Evolutionary conservation across 2,329 filamentous ascomycete genomes (phyloP).

Genomic region (Cladosporium velox): DNA sequence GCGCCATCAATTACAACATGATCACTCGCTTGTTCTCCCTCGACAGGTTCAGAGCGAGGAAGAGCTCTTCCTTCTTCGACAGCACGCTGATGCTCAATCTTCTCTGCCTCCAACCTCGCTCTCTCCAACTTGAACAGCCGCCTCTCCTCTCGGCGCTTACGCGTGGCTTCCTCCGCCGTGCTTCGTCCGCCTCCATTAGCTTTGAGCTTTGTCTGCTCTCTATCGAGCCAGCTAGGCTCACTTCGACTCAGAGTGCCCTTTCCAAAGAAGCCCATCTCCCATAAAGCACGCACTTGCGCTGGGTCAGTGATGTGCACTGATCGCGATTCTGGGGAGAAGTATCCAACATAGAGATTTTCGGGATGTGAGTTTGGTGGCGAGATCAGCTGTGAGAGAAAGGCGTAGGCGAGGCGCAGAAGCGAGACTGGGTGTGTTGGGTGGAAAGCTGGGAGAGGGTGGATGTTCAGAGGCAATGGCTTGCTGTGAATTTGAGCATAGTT

Average conservation of each 20-base stretch:
- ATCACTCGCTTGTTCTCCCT: neutral
- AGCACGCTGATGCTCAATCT: slow-evolving; percentile 54
- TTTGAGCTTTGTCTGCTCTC: slow-evolving; percentile 71
- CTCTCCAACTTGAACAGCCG: slow-evolving; percentile 86
- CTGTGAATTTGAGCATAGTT: slow-evolving; percentile 78
- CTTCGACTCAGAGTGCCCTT: slow-evolving; percentile 91
- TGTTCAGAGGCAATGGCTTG: slow-evolving; percentile 75
- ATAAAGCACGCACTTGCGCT: slow-evolving; percentile 74
- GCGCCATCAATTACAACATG: neutral
- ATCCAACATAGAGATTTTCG: slow-evolving; percentile 65
- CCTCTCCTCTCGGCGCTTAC: slow-evolving; percentile 74
- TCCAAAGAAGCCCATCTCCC: slow-evolving; percentile 97
- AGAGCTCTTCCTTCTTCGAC: slow-evolving; percentile 21
- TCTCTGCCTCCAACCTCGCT: slow-evolving; percentile 82
- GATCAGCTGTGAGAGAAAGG: slow-evolving; percentile 73
- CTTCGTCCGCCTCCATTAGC: slow-evolving; percentile 28
- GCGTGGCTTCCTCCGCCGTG: slow-evolving; percentile 82
- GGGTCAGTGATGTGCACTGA: slow-evolving; percentile 83
- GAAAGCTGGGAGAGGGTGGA: slow-evolving; percentile 82
- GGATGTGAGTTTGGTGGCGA: slow-evolving; percentile 65
- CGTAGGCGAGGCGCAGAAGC: slow-evolving; percentile 74
- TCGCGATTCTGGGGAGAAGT: slow-evolving; percentile 78
- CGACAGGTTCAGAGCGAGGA: neutral
- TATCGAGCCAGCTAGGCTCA: slow-evolving; percentile 88
- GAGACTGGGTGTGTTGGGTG: slow-evolving; percentile 93